Base-by-base conservation (phyloP, 2,329 filamentous ascomycete genomes). In the Claviceps sp. region DNA sequence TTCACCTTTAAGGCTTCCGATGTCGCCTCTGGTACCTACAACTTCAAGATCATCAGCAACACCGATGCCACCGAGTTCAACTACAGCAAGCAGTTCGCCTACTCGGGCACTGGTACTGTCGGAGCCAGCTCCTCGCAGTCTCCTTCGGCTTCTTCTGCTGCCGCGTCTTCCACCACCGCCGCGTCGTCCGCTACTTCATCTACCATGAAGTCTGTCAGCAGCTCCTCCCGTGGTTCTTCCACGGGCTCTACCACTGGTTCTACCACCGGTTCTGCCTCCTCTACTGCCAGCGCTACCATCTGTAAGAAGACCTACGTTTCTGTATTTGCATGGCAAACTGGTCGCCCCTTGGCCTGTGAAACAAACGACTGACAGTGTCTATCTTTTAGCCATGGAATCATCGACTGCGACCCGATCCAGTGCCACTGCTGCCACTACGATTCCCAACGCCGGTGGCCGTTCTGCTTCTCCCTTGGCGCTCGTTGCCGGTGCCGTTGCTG, bases 1-100 rank as follows among this genome's bases (percentile, higher is more conserved):
- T 61, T 59, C 60, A 63, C 60, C 20, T 60, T 64, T 50, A 67
- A 59, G 13, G 62, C 63, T 30, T 30, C 48, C 16, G 52, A 55
- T 50, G 46, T 67, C 5, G 61, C 61, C 50, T 56, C 62, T 22
- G 67, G 60, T 55, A 55, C 53, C 45, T 69, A 69, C 61, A 60
- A 57, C 60, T 66, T 69, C 60, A 61, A 63, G 57, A 67, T 69
- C 57, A 55, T 48, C 42, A 56, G 63, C 58, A 63, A 63, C 55
- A 50, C 54, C 14, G 48, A 55, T 49, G 4, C 22, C 3, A 56
- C 55, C 30, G 53, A 61, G 13, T 11, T 40, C 56, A 69, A 69
- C 64, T 69, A 64, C 60, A 63, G 61, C 57, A 7, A 20, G 2
- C 61, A 64, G 57, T 69, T 67, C 55, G 1, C 37, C 9, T 65